phyloP scores from a whole-genome alignment of 148 eudicot species.

The Spergularia marina region DNA sequence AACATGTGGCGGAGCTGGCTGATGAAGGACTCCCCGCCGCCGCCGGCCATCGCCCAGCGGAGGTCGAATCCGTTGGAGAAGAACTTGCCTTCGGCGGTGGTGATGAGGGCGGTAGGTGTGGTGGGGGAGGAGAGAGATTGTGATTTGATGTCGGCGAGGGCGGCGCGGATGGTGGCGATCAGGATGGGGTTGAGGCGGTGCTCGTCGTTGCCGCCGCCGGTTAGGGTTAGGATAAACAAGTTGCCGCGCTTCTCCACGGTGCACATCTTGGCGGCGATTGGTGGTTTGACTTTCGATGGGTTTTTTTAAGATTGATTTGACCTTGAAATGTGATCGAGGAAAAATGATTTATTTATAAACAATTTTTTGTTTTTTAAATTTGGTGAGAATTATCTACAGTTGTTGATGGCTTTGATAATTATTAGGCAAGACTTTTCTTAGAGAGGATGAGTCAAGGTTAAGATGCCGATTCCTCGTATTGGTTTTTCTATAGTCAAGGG shows the following conservation, averaged over 20 bases:
- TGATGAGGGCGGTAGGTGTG: constrained; percentile 26
- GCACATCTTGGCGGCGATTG: constrained; percentile 26
- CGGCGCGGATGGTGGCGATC: constrained; percentile 32
- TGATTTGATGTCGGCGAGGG: constrained; percentile 33
- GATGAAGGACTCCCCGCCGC: background rate
- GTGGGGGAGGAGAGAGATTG: constrained; percentile 17
- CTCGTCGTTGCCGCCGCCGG: constrained; percentile 31
- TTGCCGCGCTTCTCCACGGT: constrained; percentile 35
- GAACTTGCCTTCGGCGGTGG: constrained; percentile 33
- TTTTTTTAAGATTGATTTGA: background rate
- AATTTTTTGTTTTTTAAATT: too few relatives aligned
- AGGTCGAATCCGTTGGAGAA: constrained; percentile 38
- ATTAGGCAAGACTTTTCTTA: too few relatives aligned
- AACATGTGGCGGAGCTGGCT: constrained; percentile 16
- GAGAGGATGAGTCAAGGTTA: too few relatives aligned
- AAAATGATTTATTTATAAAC: too few relatives aligned
- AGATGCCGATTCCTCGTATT: too few relatives aligned
- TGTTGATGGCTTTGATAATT: too few relatives aligned
- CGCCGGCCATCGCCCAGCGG: constrained; percentile 23
- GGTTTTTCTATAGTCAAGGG: too few relatives aligned
- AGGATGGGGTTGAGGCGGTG: constrained; percentile 42
- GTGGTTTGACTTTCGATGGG: background rate
- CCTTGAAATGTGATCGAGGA: background rate
- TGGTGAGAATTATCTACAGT: too few relatives aligned
- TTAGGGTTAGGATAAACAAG: constrained; percentile 42